Evolutionary conservation across 306 rosid species (phyloP), one percentile per base, ranked within the genome.

Genomic region (Gastrolobium bilobum): DNA sequence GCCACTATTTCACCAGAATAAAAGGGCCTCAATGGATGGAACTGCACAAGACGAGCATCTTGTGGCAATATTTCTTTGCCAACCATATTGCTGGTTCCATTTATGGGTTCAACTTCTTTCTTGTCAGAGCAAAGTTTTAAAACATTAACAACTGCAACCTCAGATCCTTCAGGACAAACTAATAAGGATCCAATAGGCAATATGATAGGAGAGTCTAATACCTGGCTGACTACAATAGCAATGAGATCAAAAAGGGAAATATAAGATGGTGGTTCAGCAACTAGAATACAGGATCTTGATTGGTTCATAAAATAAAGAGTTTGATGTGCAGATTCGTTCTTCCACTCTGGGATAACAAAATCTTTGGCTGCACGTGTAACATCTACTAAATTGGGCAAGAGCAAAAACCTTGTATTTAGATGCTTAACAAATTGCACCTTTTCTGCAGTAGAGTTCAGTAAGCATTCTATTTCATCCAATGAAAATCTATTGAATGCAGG

Each of bases 1-100:
- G 99, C 99, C 71, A 94, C 99, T 86, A 94, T 87, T 89, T 94
- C 99, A 63, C 95, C 97, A 15, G 93, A 90, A 67, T 92, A 94
- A 73, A 94, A 94, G 73, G 99, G 99, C 78, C 99, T 89, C 82
- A 94, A 77, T 0, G 97, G 99, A 87, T 94, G 99, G 84, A 94
- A 81, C 83, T 94, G 99, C 73, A 94, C 89, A 82, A 91, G 99
- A 75, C 78, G 94, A 47, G 94, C 97, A 84, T 94, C 97, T 87
- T 94, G 99, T 35, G 97, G 86, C 79, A 94, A 75, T 40, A 94
- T 83, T 76, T 94, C 97, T 73, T 84, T 92, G 52, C 99, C 99
- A 65, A 87, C 76, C 81, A 91, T 75, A 86, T 85, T 88, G 79
- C 53, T 87, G 59, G 77, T 85, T 83, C 92, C 95, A 77, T 39